phyloP scores from a whole-genome alignment of 345 rosid genomes.

The Brassica incana region DNA sequence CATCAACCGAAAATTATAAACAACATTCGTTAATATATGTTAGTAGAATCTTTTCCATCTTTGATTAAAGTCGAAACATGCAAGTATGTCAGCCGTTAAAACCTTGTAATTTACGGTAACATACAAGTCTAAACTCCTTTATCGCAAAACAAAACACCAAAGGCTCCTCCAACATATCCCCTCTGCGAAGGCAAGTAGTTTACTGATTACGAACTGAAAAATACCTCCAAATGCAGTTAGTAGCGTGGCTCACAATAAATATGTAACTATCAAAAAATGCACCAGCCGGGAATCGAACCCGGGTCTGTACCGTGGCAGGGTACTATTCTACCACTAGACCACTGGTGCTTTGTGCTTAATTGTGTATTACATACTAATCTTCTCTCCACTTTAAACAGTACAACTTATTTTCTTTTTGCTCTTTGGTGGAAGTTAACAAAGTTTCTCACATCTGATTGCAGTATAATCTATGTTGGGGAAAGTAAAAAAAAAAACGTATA shows the following conservation, averaged over 20 bases:
- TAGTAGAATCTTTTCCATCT: neutral
- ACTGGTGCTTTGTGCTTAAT: slow-evolving; percentile 21
- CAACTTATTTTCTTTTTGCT: neutral
- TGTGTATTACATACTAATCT: neutral
- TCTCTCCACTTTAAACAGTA: too few relatives aligned
- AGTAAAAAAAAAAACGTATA: neutral
- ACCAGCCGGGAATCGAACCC: slow-evolving; percentile 88
- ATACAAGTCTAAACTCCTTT: neutral
- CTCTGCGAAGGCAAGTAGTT: neutral
- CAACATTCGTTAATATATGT: neutral
- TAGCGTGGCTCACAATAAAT: neutral
- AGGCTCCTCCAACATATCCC: neutral
- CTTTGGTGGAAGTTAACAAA: neutral
- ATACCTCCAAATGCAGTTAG: neutral
- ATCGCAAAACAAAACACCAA: neutral
- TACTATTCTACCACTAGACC: slow-evolving; percentile 62
- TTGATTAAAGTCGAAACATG: too few relatives aligned
- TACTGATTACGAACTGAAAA: neutral
- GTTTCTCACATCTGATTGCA: neutral
- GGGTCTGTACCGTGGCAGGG: slow-evolving; percentile 88
- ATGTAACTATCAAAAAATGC: slow-evolving; percentile 19
- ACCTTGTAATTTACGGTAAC: too few relatives aligned
- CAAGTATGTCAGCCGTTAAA: too few relatives aligned
- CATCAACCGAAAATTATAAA: neutral
- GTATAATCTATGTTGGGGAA: neutral